A percentile compares a stretch with the other conserved stretches of the same genome.
phyloP scores from a whole-genome alignment of 139 green algal genomes.

The Zygnema circumcarinatum region DNA sequence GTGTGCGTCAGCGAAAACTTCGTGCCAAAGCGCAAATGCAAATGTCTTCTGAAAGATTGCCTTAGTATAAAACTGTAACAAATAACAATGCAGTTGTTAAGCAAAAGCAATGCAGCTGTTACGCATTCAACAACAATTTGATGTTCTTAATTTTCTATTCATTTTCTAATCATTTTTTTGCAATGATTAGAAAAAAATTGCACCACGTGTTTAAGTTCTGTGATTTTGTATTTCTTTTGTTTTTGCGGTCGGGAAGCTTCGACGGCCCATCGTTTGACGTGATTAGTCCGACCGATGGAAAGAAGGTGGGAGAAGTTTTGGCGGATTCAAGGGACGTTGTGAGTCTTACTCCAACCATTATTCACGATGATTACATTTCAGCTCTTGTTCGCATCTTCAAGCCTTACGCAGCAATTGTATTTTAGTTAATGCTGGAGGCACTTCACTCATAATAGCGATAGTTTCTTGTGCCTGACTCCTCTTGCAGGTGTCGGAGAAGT shows the following conservation, averaged over 20 bases:
- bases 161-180: not conserved
- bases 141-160: not conserved
- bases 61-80: too few relatives aligned
- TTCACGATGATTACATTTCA: not conserved
- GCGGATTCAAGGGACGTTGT: not conserved
- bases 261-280: not conserved
- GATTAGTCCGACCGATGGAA: not conserved
- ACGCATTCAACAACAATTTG: not conserved
- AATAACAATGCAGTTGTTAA: too few relatives aligned
- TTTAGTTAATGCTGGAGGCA: not conserved
- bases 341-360: not conserved
- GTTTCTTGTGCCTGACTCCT: not conserved
- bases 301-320: not conserved
- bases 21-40: not conserved
- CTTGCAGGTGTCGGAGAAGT: not conserved
- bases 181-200: not conserved
- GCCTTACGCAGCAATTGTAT: too few relatives aligned
- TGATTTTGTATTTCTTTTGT: not conserved
- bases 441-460: not conserved
- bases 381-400: too few relatives aligned
- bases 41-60: not conserved
- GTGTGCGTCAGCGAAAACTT: not conserved
- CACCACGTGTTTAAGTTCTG: not conserved
- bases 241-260: not conserved
- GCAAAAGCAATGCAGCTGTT: not conserved